Evolutionary conservation across 1,139 yeast genomes (phyloP).

Genomic region (Candida anutae): DNA sequence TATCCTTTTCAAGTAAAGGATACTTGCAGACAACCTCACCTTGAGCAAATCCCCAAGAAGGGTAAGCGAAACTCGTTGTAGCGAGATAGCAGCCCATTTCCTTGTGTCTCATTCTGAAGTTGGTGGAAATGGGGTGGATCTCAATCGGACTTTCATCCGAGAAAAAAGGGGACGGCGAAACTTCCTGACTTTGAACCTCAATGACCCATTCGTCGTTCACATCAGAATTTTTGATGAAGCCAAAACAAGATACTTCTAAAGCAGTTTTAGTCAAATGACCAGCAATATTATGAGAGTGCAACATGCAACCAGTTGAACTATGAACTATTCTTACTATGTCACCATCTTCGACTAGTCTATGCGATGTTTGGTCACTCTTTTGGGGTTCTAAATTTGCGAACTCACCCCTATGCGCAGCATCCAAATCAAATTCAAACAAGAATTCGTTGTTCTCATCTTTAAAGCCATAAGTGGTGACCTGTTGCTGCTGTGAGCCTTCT

Average conservation of each 20-base stretch:
- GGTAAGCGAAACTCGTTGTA: slow-evolving; percentile 63
- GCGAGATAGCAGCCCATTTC: slow-evolving; percentile 66
- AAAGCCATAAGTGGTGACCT: slow-evolving; percentile 68
- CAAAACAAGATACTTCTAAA: slow-evolving; percentile 67
- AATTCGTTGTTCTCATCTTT: slow-evolving; percentile 66
- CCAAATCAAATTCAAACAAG: slow-evolving; percentile 39
- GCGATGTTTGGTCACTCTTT: slow-evolving; percentile 16
- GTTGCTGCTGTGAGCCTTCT: slow-evolving; percentile 67
- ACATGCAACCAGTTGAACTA: slow-evolving; percentile 40
- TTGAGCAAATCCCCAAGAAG: slow-evolving; percentile 77
- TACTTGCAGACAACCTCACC: slow-evolving; percentile 70
- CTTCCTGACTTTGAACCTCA: slow-evolving; percentile 53
- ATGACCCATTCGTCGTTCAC: slow-evolving; percentile 65
- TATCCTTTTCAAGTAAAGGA: slow-evolving; percentile 43
- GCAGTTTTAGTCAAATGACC: slow-evolving; percentile 47
- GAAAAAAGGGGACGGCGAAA: slow-evolving; percentile 42
- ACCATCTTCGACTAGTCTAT: slow-evolving; percentile 34
- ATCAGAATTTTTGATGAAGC: slow-evolving; percentile 48
- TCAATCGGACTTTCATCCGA: slow-evolving; percentile 31
- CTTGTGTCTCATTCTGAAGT: slow-evolving; percentile 56
- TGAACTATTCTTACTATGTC: slow-evolving; percentile 52
- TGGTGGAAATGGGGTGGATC: slow-evolving; percentile 64
- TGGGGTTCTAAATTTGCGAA: slow-evolving; percentile 25
- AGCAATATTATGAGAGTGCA: slow-evolving; percentile 56
- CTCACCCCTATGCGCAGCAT: slow-evolving; percentile 15